Evolutionary conservation across 148 eudicot genomes (phyloP).

Genomic region (Rhododendron mucronatum): DNA sequence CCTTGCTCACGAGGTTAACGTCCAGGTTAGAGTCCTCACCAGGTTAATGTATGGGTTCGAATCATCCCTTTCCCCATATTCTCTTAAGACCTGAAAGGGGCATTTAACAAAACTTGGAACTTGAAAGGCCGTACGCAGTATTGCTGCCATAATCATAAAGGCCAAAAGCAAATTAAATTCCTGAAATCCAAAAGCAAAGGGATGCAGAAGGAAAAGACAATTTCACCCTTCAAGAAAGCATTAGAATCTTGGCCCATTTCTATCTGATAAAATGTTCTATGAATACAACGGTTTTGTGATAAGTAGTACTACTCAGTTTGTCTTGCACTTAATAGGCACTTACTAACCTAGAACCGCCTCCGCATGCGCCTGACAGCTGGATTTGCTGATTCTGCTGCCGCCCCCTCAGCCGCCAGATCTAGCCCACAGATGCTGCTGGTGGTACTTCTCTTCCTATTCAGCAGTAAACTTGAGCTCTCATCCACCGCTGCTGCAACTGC

Average conservation of each 20-base stretch:
- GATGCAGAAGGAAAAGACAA: neutral
- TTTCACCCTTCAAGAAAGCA: slow-evolving; percentile 13
- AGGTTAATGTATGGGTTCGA: neutral
- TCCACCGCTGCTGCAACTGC: slow-evolving; percentile 30
- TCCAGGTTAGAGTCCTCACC: neutral
- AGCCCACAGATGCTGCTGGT: slow-evolving; percentile 73
- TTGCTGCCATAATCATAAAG: neutral
- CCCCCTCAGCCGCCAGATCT: slow-evolving; percentile 48
- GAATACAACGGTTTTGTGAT: neutral
- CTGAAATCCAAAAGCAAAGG: neutral
- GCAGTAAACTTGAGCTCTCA: slow-evolving; percentile 29
- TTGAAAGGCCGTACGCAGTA: neutral
- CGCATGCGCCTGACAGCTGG: slow-evolving; percentile 43
- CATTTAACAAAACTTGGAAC: neutral
- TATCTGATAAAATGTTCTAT: neutral
- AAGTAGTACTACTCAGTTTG: neutral
- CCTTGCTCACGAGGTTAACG: neutral
- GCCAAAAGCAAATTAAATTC: neutral
- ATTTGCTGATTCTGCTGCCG: slow-evolving; percentile 40
- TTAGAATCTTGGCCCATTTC: neutral
- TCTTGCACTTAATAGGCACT: neutral
- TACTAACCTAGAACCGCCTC: slow-evolving; percentile 38
- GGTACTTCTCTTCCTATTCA: slow-evolving; percentile 63
- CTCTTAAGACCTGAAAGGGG: neutral
- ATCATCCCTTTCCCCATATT: neutral